Base-by-base conservation (phyloP, 441 rosid genomes). In the Jatropha podagrica region DNA sequence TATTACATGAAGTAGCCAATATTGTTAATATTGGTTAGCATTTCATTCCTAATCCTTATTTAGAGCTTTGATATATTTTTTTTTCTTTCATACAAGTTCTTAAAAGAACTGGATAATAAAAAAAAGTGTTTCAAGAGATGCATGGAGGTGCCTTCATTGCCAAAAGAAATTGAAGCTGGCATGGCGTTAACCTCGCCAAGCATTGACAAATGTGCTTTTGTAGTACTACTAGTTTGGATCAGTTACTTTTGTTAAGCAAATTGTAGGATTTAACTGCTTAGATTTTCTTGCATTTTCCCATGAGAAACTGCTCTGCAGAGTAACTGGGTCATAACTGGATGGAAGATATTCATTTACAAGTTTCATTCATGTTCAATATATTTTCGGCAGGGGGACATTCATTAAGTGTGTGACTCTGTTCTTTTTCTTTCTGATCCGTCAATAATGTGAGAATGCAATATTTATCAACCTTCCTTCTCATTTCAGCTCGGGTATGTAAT, bases 401-500 rank as follows among this genome's bases (percentile, higher is more conserved):
- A 4, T 5, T 5, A 42, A 42, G 46, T 42, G 46, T 42, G 46
- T 42, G 46, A 42, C 9, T 42, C 3, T 42, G 9, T 42, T 42
- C 46, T 42, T 42, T 42, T 42, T 42, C 9, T 5, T 42, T 42
- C 9, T 8, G 46, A 42, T 5, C 46, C 6, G 0, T 42, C 9
- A 42, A 4, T 42, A 42, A 42, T 42, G 4, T 5, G 6, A 42
- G 46, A 42, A 42, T 42, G 9, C 4, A 8, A 42, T 42, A 4
- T 8, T 42, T 42, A 42, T 42, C 20, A 41, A 2, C 72, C 7
- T 63, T 32, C 32, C 32, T 32, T 32, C 4, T 44, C 60, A 27
- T 42, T 46, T 77, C 62, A 94, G 97, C 98, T 92, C 61, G 98
- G 96, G 4, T 94, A 96, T 75, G 84, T 90, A 42, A 42, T 96